phyloP scores from a whole-genome alignment of 495 filamentous ascomycete species.

The Penicillium longicatenatum region DNA sequence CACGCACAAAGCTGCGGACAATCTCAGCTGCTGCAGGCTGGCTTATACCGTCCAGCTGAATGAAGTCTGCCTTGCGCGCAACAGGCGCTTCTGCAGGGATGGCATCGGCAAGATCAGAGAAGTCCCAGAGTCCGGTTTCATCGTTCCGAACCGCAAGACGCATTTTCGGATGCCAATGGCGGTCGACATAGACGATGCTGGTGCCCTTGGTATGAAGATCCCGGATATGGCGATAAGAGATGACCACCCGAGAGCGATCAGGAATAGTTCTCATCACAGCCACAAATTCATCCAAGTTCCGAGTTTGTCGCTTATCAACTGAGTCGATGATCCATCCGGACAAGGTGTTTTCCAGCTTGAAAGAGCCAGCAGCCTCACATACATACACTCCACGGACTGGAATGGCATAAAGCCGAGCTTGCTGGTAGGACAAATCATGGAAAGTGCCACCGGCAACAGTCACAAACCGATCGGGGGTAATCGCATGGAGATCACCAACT shows the following conservation, averaged over 20 bases:
- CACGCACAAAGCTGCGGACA: slow-evolving; percentile 90
- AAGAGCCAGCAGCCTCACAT: slow-evolving; percentile 93
- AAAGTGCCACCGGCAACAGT: slow-evolving; percentile 91
- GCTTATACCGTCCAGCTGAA: slow-evolving; percentile 83
- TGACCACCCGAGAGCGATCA: slow-evolving; percentile 83
- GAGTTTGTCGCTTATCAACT: slow-evolving; percentile 87
- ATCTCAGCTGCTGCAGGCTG: slow-evolving; percentile 89
- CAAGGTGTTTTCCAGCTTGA: slow-evolving; percentile 86
- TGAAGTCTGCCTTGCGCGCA: slow-evolving; percentile 81
- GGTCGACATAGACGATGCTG: slow-evolving; percentile 86
- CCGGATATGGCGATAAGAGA: slow-evolving; percentile 92
- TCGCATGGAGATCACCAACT: slow-evolving; percentile 89
- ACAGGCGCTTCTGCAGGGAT: slow-evolving; percentile 71
- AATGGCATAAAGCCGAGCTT: slow-evolving; percentile 90
- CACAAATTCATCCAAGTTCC: slow-evolving; percentile 85
- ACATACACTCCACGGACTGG: slow-evolving; percentile 90
- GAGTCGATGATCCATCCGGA: slow-evolving; percentile 92
- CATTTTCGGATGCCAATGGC: slow-evolving; percentile 96
- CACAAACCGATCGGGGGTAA: slow-evolving; percentile 94
- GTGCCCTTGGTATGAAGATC: slow-evolving; percentile 95
- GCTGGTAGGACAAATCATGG: slow-evolving; percentile 95
- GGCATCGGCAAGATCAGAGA: slow-evolving; percentile 78
- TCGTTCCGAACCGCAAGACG: slow-evolving; percentile 91
- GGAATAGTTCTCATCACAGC: slow-evolving; percentile 89
- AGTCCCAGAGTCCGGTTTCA: slow-evolving; percentile 90